A percentile compares a stretch with the other conserved stretches of the same genome.
Conservation (phyloP, 164 flowering plant genomes). For the Vitis rotundifolia region DNA sequence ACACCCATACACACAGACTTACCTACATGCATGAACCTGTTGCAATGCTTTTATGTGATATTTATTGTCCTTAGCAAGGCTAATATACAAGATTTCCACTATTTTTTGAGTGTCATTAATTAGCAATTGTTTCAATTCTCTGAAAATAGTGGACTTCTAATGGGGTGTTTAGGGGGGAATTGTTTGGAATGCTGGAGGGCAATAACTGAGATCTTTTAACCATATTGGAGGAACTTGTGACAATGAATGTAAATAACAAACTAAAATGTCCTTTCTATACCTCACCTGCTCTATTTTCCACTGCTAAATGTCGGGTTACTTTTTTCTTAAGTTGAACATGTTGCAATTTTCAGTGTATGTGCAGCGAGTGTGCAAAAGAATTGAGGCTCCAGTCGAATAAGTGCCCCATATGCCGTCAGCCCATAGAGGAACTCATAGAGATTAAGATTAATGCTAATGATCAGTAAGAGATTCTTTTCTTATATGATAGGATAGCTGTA, state of each 20-base stretch:
- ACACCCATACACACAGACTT: too few relatives aligned
- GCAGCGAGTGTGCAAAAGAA: constrained; percentile 80
- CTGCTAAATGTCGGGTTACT: background rate
- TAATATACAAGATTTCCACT: too few relatives aligned
- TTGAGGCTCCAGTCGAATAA: constrained; percentile 70
- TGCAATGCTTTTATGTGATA: too few relatives aligned
- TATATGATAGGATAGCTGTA: background rate
- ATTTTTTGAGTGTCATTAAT: too few relatives aligned
- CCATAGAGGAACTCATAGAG: constrained; percentile 72
- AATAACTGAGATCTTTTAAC: background rate
- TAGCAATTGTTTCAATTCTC: too few relatives aligned
- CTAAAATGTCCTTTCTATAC: background rate
- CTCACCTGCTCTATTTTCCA: background rate
- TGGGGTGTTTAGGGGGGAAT: too few relatives aligned
- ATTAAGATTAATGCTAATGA: constrained; percentile 52
- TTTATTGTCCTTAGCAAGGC: too few relatives aligned
- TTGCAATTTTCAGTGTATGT: constrained; percentile 69
- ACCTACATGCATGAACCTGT: too few relatives aligned
- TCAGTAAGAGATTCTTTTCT: constrained; percentile 30
- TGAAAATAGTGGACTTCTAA: too few relatives aligned
- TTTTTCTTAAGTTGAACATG: constrained; percentile 10
- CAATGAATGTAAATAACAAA: background rate
- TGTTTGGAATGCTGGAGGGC: too few relatives aligned
- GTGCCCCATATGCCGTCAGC: constrained; percentile 88
- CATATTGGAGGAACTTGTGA: background rate